A percentile compares a stretch with the other conserved stretches of the same genome.
Conservation (phyloP, 176 grass and related monocot genomes). For the Pontederia paniculata region DNA sequence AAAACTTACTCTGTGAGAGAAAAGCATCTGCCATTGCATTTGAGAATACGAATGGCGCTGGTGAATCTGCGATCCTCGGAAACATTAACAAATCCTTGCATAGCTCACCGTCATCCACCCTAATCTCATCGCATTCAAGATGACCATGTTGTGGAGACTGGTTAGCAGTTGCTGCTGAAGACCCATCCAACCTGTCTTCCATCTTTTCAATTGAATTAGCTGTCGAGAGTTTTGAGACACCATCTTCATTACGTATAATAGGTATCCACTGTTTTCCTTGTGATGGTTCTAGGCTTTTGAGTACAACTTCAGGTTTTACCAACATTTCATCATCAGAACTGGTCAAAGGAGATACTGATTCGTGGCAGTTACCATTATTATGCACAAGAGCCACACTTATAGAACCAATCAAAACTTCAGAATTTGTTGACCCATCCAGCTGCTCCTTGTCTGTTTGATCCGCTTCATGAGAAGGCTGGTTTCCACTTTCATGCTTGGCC, state of each 20-base stretch:
- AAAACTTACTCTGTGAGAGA: conserved; percentile 74
- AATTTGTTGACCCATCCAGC: conserved; percentile 10
- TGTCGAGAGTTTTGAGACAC: not conserved
- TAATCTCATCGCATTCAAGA: conserved; percentile 3
- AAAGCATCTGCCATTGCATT: conserved; percentile 46
- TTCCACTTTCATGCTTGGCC: conserved; percentile 29
- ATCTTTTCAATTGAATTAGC: not conserved
- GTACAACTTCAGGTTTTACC: conserved; percentile 11
- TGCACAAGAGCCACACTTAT: conserved; percentile 58
- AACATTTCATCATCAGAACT: conserved; percentile 3
- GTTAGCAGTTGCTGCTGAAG: not conserved
- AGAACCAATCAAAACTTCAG: conserved; percentile 70
- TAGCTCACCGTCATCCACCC: conserved; percentile 15
- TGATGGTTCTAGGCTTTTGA: conserved; percentile 2
- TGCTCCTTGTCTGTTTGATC: conserved; percentile 19
- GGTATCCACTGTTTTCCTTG: conserved; percentile 7
- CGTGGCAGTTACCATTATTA: not conserved
- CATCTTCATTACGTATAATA: conserved; percentile 15
- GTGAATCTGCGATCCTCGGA: conserved; percentile 13
- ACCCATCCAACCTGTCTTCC: not conserved
- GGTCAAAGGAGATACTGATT: not conserved
- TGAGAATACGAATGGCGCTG: conserved; percentile 17
- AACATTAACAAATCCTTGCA: conserved; percentile 2
- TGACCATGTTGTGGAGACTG: not conserved
- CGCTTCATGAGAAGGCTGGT: conserved; percentile 17